Conservation (phyloP, 2,329 filamentous ascomycete species). For the Fusarium sp. region DNA sequence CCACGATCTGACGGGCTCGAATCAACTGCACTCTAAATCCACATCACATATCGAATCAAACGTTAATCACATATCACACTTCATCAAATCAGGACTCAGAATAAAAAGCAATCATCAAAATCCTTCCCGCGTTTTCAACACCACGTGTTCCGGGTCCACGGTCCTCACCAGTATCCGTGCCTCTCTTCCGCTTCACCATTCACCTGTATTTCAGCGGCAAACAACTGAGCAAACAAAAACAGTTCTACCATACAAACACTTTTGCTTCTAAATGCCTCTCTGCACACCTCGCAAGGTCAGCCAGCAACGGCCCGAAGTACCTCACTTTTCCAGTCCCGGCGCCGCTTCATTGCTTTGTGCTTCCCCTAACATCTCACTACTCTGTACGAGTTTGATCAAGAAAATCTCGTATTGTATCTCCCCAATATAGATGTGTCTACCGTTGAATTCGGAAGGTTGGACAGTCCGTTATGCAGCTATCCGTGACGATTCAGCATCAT, state of each 20-base stretch:
- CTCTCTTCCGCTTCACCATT: background rate
- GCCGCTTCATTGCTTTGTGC: background rate
- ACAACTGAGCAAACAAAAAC: background rate
- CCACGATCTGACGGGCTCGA: background rate
- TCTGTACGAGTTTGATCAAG: background rate
- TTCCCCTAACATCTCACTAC: background rate
- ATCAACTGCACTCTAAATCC: background rate
- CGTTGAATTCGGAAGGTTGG: constrained; percentile 5
- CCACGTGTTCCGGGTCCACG: background rate
- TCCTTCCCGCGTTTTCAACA: constrained; percentile 1
- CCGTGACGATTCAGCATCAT: constrained; percentile 12
- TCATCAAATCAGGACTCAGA: background rate
- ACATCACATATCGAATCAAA: background rate
- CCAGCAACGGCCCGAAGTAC: background rate
- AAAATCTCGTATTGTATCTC: background rate
- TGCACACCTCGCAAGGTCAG: constrained; percentile 3
- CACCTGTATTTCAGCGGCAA: background rate
- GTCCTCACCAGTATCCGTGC: constrained; percentile 3
- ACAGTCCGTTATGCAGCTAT: background rate
- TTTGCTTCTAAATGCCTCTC: background rate
- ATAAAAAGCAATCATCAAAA: background rate
- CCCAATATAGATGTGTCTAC: background rate
- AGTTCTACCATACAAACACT: background rate
- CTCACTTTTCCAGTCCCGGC: background rate
- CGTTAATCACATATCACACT: background rate